Evolutionary conservation across 169 alveolate genomes (phyloP), one percentile per base, ranked within the genome.

Genomic region (Miamiensis avidus): DNA sequence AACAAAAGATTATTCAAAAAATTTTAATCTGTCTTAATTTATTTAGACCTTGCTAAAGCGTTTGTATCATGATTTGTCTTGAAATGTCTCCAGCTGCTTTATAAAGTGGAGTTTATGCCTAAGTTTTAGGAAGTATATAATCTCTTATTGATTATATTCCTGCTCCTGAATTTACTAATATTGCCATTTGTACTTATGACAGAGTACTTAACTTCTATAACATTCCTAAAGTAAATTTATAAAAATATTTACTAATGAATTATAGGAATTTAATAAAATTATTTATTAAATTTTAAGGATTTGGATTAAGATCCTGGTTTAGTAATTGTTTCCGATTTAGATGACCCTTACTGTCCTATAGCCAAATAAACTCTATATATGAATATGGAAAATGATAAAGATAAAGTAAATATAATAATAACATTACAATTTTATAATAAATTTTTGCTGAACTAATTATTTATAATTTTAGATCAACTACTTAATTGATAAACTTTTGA

Each of bases 261-360:
- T 49, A 49, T 11, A 49, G 4, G 20, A 11, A 11, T 49, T 49
- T 49, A 49, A 49, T 11, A 49, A 49, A 49, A 11, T 49, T 49
- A 11, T 49, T 11, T 11, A 49, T 11, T 11, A 49, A 49, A 11
- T 49, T 11, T 49, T 49, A 49, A 11, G 20, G 84, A 81, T 81
- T 76, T 86, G 32, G 81, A 75, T 34, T 72, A 81, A 33, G 90
- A 86, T 74, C 87, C 87, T 74, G 65, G 76, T 65, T 32, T 91
- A n/a, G 64, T 78, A 26, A 86, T 89, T 28, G 90, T 92, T 84
- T 76, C 91, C 65, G 95, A 92, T 84, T 82, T 88, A 34, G 85
- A 92, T 83, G 89, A 88, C 78, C 93, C 93, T 25, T 89, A 89
- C 87, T 86, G 90, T 20, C 95, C 95, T 20, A 74, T 92, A 32